Conservation (phyloP, 352 stramenopile genomes). For the Phytophthora foliorum region DNA sequence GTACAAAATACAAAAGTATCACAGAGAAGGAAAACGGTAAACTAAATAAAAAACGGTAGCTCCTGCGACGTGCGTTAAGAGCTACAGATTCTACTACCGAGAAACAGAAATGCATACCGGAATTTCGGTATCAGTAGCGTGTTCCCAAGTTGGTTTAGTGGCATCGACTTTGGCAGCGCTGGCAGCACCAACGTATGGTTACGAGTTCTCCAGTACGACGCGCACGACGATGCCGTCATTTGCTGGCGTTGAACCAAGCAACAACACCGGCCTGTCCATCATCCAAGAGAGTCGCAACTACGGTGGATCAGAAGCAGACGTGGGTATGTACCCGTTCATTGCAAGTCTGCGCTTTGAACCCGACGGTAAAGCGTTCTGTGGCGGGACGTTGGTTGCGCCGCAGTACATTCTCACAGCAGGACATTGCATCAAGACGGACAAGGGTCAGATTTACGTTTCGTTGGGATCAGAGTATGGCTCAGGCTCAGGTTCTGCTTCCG, state of each 20-base stretch:
- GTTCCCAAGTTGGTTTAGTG: not conserved
- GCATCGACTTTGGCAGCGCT: not conserved
- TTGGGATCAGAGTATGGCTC: conserved; percentile 29
- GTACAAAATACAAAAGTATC: too few species aligned
- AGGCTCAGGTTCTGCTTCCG: conserved; percentile 12
- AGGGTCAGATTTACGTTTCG: conserved; percentile 26
- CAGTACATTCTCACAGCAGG: conserved; percentile 74
- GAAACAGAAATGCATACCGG: too few species aligned
- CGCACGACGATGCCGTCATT: not conserved
- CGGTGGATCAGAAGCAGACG: conserved; percentile 61
- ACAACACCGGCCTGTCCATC: conserved; percentile 19
- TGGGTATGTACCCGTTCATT: conserved; percentile 62
- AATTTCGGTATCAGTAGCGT: too few species aligned
- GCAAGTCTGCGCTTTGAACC: conserved; percentile 56
- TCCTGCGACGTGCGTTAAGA: too few species aligned
- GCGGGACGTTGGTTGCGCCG: conserved; percentile 60
- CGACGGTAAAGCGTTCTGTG: conserved; percentile 61
- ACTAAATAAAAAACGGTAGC: too few species aligned
- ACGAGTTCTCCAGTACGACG: conserved; percentile 9
- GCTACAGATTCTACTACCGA: too few species aligned
- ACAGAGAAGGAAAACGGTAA: too few species aligned
- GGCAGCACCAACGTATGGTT: not conserved
- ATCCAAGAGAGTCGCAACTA: conserved; percentile 70
- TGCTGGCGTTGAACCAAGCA: not conserved
- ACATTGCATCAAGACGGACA: conserved; percentile 63